phyloP scores from a whole-genome alignment of 2,329 filamentous ascomycete genomes.

The Beauveria asiatica region DNA sequence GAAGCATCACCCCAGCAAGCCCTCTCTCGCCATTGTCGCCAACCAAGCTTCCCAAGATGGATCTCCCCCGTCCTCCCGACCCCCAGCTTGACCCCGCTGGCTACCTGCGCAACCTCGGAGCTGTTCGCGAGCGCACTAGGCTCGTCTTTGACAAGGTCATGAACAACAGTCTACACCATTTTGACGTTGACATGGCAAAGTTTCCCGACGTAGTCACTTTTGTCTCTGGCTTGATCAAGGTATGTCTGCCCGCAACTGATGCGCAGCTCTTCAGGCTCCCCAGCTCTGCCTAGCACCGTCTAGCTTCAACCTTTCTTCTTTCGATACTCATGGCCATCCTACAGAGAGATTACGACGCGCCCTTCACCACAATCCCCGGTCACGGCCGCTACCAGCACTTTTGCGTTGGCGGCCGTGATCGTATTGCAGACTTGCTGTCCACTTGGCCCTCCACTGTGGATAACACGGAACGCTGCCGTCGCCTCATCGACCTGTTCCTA shows the following conservation, averaged over 20 bases:
- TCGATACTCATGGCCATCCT: not conserved
- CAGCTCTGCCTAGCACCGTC: not conserved
- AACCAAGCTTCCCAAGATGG: conserved; percentile 59
- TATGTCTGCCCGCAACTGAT: conserved; percentile 30
- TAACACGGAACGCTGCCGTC: conserved; percentile 62
- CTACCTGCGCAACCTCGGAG: conserved; percentile 82
- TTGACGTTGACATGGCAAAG: conserved; percentile 79
- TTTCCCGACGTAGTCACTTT: conserved; percentile 78
- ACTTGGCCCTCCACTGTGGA: conserved; percentile 64
- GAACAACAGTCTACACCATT: conserved; percentile 71
- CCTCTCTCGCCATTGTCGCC: conserved; percentile 45
- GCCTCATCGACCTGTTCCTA: conserved; percentile 69
- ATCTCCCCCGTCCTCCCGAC: conserved; percentile 78
- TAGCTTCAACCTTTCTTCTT: not conserved
- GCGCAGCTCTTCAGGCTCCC: not conserved
- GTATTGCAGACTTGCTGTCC: conserved; percentile 61
- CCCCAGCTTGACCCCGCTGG: conserved; percentile 79
- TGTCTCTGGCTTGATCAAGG: conserved; percentile 92
- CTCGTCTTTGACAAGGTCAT: conserved; percentile 70
- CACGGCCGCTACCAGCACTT: conserved; percentile 84
- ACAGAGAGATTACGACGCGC: conserved; percentile 47
- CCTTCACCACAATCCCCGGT: conserved; percentile 61
- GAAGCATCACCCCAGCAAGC: conserved; percentile 38
- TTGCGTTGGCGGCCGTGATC: conserved; percentile 66
- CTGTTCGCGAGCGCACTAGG: conserved; percentile 72